Evolutionary conservation across 2,329 filamentous ascomycete species (phyloP).

Genomic region (Diaporthe destruens): DNA sequence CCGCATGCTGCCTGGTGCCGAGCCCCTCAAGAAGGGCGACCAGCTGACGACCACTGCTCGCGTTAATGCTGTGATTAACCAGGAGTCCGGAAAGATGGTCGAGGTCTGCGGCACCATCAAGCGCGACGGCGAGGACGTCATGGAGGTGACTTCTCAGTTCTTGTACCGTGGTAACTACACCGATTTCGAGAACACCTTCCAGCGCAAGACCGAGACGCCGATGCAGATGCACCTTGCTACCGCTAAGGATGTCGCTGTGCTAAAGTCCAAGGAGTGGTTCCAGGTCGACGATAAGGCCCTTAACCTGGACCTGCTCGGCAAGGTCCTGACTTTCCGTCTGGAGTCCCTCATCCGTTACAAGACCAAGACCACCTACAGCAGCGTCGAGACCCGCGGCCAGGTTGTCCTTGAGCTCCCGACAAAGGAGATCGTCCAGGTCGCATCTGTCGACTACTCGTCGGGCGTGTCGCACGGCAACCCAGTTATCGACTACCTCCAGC

Average conservation of each 20-base stretch:
- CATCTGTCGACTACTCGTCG: constrained; percentile 90
- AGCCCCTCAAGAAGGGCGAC: constrained; percentile 96
- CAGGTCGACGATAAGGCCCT: constrained; percentile 76
- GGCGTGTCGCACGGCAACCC: constrained; percentile 95
- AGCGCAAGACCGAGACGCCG: constrained; percentile 94
- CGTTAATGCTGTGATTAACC: constrained; percentile 97
- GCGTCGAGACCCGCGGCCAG: constrained; percentile 90
- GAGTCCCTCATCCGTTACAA: constrained; percentile 94
- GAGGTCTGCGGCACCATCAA: constrained; percentile 98
- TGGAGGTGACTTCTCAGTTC: constrained; percentile 99
- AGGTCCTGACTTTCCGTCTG: constrained; percentile 96
- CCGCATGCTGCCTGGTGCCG: constrained; percentile 96
- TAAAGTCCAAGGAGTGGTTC: constrained; percentile 99
- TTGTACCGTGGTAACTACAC: constrained; percentile 93
- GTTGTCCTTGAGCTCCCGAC: constrained; percentile 94
- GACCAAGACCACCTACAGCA: constrained; percentile 92
- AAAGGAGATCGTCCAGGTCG: constrained; percentile 97
- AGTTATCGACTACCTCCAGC: constrained; percentile 94
- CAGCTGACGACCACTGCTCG: constrained; percentile 92
- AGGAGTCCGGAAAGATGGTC: constrained; percentile 99
- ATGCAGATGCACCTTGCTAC: constrained; percentile 92
- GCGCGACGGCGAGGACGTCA: constrained; percentile 85
- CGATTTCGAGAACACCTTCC: constrained; percentile 98
- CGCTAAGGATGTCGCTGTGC: constrained; percentile 90
- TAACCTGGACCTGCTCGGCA: constrained; percentile 88